phyloP scores from a whole-genome alignment of 2,329 filamentous ascomycete species.

The Pseudogymnoascus sp. region DNA sequence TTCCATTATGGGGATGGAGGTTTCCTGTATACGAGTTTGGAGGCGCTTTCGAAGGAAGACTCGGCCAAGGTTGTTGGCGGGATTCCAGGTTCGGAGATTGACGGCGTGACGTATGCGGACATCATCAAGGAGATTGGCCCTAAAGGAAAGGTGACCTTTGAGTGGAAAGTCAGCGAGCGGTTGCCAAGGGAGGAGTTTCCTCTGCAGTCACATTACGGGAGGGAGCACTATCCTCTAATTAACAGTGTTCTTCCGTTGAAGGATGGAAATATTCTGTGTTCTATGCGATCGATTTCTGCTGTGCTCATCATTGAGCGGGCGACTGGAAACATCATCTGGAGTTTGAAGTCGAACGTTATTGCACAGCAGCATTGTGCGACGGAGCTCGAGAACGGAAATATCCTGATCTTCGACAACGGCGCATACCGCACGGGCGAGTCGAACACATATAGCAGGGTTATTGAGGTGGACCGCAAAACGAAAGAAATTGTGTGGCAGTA shows the following conservation, averaged over 20 bases:
- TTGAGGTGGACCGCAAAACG: constrained; percentile 32
- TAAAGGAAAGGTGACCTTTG: constrained; percentile 35
- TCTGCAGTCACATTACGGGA: constrained; percentile 35
- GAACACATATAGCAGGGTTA: constrained; percentile 37
- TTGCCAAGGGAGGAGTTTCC: constrained; percentile 34
- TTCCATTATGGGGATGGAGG: constrained; percentile 38
- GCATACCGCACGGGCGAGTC: constrained; percentile 35
- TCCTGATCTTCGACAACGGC: constrained; percentile 42
- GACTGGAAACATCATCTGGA: constrained; percentile 38
- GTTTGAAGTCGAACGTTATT: constrained; percentile 34
- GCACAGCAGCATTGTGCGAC: constrained; percentile 40
- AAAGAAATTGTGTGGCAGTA: constrained; percentile 41
- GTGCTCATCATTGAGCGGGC: constrained; percentile 37
- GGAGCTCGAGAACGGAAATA: constrained; percentile 36
- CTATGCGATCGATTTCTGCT: constrained; percentile 35
- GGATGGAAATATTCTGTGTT: constrained; percentile 39
- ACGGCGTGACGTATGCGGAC: constrained; percentile 35
- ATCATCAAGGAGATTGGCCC: constrained; percentile 38
- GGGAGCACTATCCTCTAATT: constrained; percentile 40
- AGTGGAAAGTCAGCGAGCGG: constrained; percentile 38
- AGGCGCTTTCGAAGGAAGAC: constrained; percentile 33
- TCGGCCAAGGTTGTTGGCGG: constrained; percentile 35
- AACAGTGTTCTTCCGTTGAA: constrained; percentile 35
- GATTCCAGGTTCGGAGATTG: constrained; percentile 35
- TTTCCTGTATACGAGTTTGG: constrained; percentile 37